phyloP scores from a whole-genome alignment of 148 eudicot genomes.

The Heliosperma pusillum region DNA sequence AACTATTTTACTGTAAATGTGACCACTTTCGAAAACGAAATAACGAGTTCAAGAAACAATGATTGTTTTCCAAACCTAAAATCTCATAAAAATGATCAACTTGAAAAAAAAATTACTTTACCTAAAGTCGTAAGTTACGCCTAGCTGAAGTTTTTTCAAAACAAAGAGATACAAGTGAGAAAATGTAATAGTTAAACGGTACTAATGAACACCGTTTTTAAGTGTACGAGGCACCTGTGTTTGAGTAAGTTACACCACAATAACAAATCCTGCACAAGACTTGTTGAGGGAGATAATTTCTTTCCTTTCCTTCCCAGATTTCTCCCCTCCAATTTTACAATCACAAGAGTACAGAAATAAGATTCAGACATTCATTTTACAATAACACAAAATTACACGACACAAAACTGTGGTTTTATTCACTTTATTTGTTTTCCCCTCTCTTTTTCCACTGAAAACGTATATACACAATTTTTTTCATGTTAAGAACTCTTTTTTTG shows the following conservation, averaged over 20 bases:
- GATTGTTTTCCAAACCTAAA: too few relatives aligned
- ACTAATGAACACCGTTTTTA: background rate
- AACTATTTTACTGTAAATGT: too few relatives aligned
- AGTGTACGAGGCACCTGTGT: too few relatives aligned
- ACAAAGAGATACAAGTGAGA: background rate
- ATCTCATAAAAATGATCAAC: too few relatives aligned
- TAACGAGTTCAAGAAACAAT: too few relatives aligned
- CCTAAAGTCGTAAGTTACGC: background rate
- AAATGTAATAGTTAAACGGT: background rate
- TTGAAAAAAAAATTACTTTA: too few relatives aligned
- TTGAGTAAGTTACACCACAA: background rate
- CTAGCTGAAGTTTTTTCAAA: too few relatives aligned
- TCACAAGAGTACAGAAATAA: conserved; percentile 13
- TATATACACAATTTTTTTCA: conserved; percentile 19
- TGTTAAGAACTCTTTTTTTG: conserved; percentile 18
- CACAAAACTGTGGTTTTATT: conserved; percentile 31
- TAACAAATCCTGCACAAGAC: background rate
- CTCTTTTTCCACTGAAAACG: conserved; percentile 19
- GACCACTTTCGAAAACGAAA: too few relatives aligned
- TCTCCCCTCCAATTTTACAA: conserved; percentile 14
- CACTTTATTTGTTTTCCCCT: conserved; percentile 18
- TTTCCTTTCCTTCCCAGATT: background rate
- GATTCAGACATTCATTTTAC: conserved; percentile 37
- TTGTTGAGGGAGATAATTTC: conserved; percentile 3
- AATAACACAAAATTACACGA: conserved; percentile 22